phyloP scores from a whole-genome alignment of 768 basidiomycete genomes.

The Calocybe cyanea region DNA sequence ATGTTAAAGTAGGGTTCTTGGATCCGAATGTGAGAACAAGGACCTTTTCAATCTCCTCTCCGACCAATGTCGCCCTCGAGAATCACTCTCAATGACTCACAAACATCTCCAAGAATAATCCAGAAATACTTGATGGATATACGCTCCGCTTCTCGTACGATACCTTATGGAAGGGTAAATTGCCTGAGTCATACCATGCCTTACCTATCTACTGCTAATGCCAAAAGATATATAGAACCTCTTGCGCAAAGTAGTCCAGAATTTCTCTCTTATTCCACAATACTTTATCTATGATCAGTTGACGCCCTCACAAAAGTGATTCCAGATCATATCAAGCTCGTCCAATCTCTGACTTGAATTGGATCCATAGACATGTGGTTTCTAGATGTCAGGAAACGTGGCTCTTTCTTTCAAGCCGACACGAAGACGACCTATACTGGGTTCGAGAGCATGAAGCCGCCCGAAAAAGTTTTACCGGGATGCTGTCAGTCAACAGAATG shows the following conservation, averaged over 20 bases:
- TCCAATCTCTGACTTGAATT: neutral
- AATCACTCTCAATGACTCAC: neutral
- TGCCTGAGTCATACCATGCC: neutral
- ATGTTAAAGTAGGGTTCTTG: no score
- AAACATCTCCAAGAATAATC: conserved; percentile 1
- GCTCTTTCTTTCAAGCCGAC: neutral
- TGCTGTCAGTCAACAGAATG: neutral
- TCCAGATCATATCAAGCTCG: neutral
- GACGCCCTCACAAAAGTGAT: conserved; percentile 1
- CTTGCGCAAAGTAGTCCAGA: neutral
- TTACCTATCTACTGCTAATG: no score
- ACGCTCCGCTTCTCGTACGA: neutral
- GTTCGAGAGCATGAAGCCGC: conserved; percentile 4
- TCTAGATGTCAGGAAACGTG: conserved; percentile 6
- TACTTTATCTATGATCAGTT: neutral
- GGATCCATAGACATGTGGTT: conserved; percentile 1
- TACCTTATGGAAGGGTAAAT: conserved; percentile 13
- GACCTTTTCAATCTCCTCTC: no score
- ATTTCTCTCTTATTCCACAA: neutral
- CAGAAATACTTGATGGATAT: neutral
- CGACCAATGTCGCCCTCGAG: neutral
- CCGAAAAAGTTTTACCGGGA: neutral
- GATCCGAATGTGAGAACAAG: no score
- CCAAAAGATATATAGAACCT: neutral
- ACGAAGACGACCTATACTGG: conserved; percentile 2